Conservation (phyloP, 495 filamentous ascomycete species). For the Xylaria longipes region DNA sequence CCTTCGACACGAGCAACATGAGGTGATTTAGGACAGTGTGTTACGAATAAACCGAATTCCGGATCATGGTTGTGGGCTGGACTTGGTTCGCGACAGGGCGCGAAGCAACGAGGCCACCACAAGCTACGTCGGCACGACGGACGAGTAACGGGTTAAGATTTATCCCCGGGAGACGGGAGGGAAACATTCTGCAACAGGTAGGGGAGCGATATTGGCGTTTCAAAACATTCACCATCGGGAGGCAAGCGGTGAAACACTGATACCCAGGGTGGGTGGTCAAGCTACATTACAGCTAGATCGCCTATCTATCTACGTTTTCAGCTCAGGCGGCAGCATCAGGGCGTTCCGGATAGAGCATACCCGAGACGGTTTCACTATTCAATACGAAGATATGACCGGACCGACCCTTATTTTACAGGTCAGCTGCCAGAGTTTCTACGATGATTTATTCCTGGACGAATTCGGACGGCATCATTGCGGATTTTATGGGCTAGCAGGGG, state of each 20-base stretch:
- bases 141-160: background rate
- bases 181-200: background rate
- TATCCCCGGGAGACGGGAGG: background rate
- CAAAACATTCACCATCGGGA: constrained; percentile 15
- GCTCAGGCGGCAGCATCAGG: constrained; percentile 20
- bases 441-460: constrained; percentile 21
- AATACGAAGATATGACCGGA: constrained; percentile 15
- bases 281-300: constrained; percentile 21
- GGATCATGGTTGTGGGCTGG: background rate
- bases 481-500: constrained; percentile 9
- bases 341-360: constrained; percentile 29
- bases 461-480: constrained; percentile 13
- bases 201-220: constrained; percentile 10
- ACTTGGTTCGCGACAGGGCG: background rate
- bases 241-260: constrained; percentile 20
- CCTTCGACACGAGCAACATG: constrained; percentile 73
- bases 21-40: constrained; percentile 36
- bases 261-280: constrained; percentile 17
- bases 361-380: constrained; percentile 19
- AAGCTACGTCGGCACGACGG: background rate
- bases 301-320: constrained; percentile 17
- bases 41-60: background rate
- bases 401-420: background rate
- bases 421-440: background rate
- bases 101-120: background rate